Conservation (phyloP, 1,284 basidiomycete genomes). For the Melampsora larici-populina region DNA sequence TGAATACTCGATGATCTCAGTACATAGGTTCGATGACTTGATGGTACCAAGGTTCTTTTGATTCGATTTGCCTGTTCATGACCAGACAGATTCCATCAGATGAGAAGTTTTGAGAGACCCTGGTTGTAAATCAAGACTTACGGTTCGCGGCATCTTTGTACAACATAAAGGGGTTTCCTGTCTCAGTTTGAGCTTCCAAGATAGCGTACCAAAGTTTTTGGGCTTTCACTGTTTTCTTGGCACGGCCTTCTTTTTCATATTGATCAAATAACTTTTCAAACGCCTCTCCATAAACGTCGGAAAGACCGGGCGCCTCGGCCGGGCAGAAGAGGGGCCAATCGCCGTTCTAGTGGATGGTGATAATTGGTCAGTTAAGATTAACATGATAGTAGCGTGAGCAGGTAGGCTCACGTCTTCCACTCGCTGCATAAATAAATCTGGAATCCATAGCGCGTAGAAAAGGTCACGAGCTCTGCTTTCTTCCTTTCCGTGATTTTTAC, state of each 20-base stretch:
- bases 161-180: conserved; percentile 95
- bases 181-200: conserved; percentile 95
- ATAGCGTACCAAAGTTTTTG: conserved; percentile 99
- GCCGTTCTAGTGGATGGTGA: conserved; percentile 77
- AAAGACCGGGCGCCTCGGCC: conserved; percentile 85
- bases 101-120: conserved; percentile 70
- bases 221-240: conserved; percentile 80
- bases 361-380: conserved; percentile 64
- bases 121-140: conserved; percentile 45
- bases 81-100: conserved; percentile 50
- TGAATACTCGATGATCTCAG: conserved; percentile 98
- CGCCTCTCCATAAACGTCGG: conserved; percentile 85
- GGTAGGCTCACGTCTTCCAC: conserved; percentile 59
- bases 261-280: conserved; percentile 85
- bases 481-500: conserved; percentile 99
- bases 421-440: conserved; percentile 73
- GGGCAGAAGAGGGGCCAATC: conserved; percentile 99
- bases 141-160: conserved; percentile 70
- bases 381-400: conserved; percentile 17
- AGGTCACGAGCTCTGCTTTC: conserved; percentile 94
- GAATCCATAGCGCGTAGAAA: conserved; percentile 98
- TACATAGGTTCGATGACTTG: conserved; percentile 98
- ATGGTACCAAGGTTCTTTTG: conserved; percentile 98
- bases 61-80: conserved; percentile 58
- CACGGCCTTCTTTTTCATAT: conserved; percentile 89